Evolutionary conservation across 75 land plant species (phyloP), one percentile per base, ranked within the genome.

Genomic region (Isoetes taiwanensis): DNA sequence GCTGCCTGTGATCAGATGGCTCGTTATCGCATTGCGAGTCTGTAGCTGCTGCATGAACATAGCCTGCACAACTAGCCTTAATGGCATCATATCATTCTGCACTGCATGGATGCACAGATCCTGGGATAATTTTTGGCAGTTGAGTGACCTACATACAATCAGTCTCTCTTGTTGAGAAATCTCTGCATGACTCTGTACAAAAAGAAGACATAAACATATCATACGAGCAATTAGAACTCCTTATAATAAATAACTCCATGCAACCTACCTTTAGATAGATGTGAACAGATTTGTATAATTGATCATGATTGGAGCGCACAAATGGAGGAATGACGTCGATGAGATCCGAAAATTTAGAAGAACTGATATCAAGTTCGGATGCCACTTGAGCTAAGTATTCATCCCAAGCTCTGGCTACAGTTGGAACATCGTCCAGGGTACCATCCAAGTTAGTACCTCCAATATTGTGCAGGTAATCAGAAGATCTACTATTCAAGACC

Each of bases 1-100:
- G n/a, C n/a, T n/a, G n/a, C n/a, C n/a, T n/a, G n/a, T n/a, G n/a
- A n/a, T n/a, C 1, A 57, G 41, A 28, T 65, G 61, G 5, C 54
- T 52, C 69, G 41, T 48, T 43, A 79, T 33, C 41, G 76, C 74
- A 34, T 61, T 65, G n/a, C 50, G 50, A 4, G 50, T 46, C 19
- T 46, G 50, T 6, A 46, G 16, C 19, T 46, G 50, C 50, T 46
- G 50, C 50, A 46, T 46, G 23, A 46, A 46, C 50, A 46, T 46
- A 16, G 50, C 50, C 16, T 46, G 50, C 8, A 46, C 16, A 3
- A 46, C 25, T 3, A 23, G 16, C 19, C 50, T 5, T 6, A 46
- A 23, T 46, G 50, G 50, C 50, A 46, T 46, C 50, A 46, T 19
- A 16, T 46, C 50, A 23, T 46, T 46, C 19, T 46, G 50, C 5